A percentile compares a stretch with the other conserved stretches of the same genome.
These are phyloP conservation scores for Euphorbia peplus DNA, from an alignment of 345 rosid species.

Conservation along the genomic window DNA sequence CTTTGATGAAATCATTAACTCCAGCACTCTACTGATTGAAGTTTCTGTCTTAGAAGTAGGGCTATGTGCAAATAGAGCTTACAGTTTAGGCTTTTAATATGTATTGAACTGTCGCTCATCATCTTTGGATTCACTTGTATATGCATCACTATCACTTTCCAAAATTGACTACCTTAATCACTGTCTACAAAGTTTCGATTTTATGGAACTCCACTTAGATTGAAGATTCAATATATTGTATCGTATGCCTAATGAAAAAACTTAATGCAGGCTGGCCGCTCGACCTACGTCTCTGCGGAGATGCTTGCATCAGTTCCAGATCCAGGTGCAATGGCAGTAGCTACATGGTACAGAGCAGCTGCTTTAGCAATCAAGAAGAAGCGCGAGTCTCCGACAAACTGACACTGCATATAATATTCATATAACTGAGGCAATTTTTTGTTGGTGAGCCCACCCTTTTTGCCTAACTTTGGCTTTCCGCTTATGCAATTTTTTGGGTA, in stretches of 20 bases:
- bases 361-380: constrained; percentile 71
- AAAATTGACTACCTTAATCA: too few relatives aligned
- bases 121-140: too few relatives aligned
- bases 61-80: too few relatives aligned
- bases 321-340: constrained; percentile 94
- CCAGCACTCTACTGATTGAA: too few relatives aligned
- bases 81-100: too few relatives aligned
- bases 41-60: too few relatives aligned
- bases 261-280: constrained; percentile 71
- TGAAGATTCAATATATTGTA: neutral
- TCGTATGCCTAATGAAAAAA: constrained; percentile 11
- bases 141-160: too few relatives aligned
- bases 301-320: constrained; percentile 70
- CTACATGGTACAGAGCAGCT: constrained; percentile 89
- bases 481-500: constrained; percentile 37
- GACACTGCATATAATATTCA: constrained; percentile 10
- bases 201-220: too few relatives aligned
- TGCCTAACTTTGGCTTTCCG: constrained; percentile 42
- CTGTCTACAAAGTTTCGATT: too few relatives aligned
- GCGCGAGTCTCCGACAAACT: constrained; percentile 23
- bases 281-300: constrained; percentile 62
- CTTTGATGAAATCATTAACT: too few relatives aligned
- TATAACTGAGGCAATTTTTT: constrained; percentile 13
- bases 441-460: constrained; percentile 9
- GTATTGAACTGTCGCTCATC: too few relatives aligned